These are phyloP conservation scores for Penicillium goetzii DNA, from an alignment of 495 filamentous ascomycete species.

Conservation along the genomic window DNA sequence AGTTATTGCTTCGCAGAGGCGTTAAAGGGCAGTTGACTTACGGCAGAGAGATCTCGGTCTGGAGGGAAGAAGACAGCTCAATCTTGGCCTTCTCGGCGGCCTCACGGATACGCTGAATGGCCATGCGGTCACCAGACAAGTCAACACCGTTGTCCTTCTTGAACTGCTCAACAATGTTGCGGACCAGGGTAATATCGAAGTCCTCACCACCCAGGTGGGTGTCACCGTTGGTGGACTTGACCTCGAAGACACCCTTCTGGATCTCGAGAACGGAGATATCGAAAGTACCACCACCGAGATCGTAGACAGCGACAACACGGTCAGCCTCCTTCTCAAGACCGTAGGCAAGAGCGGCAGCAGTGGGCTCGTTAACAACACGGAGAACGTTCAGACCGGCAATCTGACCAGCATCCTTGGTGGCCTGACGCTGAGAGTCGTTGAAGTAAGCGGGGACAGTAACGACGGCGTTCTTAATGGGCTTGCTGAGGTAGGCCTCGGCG, in stretches of 20 bases:
- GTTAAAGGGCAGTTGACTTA: neutral
- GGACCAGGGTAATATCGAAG: conserved; percentile 95
- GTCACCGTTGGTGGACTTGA: conserved; percentile 98
- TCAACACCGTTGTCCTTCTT: conserved; percentile 95
- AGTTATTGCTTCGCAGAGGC: conserved; percentile 58
- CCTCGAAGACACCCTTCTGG: conserved; percentile 97
- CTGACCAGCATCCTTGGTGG: conserved; percentile 96
- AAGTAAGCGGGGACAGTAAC: conserved; percentile 98
- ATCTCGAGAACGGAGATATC: conserved; percentile 98
- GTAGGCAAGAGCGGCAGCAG: conserved; percentile 92
- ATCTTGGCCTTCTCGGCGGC: conserved; percentile 99
- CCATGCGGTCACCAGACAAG: conserved; percentile 93
- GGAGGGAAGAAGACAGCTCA: conserved; percentile 92
- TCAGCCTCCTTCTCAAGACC: conserved; percentile 93
- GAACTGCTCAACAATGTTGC: conserved; percentile 92
- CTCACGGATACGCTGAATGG: conserved; percentile 98
- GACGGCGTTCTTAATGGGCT: conserved; percentile 89
- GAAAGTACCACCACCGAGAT: conserved; percentile 98
- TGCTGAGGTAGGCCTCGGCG: conserved; percentile 86
- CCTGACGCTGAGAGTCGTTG: conserved; percentile 97
- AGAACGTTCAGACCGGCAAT: conserved; percentile 94
- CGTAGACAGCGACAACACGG: conserved; percentile 91
- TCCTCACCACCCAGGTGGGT: conserved; percentile 98
- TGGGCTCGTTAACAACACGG: conserved; percentile 96
- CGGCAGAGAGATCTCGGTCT: conserved; percentile 81